Conservation (phyloP, 2,329 filamentous ascomycete genomes). For the Colletotrichum kahawae region DNA sequence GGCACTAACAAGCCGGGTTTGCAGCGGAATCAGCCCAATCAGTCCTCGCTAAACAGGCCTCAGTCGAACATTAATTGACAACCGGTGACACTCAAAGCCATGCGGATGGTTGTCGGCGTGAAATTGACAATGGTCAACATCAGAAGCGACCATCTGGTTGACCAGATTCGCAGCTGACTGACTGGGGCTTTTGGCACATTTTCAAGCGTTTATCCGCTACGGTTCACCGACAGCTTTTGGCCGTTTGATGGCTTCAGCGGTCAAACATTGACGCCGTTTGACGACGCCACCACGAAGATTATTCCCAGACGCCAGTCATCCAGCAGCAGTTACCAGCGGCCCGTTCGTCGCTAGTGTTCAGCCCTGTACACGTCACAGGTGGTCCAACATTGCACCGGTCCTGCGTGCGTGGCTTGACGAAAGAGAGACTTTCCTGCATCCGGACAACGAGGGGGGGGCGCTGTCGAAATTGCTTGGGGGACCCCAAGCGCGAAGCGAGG, state of each 20-base stretch:
- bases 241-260: neutral
- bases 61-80: too few species aligned
- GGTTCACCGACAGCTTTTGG: neutral
- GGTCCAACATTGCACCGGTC: neutral
- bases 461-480: neutral
- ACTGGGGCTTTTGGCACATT: accelerated
- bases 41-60: too few species aligned
- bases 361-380: neutral
- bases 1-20: too few species aligned
- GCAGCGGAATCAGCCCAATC: too few species aligned
- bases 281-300: neutral
- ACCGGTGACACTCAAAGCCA: too few species aligned
- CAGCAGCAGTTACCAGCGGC: neutral
- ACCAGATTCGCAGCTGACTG: neutral
- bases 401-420: neutral
- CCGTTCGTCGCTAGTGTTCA: neutral
- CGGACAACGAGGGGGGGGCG: neutral
- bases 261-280: neutral
- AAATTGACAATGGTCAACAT: too few species aligned
- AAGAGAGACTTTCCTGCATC: neutral
- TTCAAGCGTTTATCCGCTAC: neutral
- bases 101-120: too few species aligned
- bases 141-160: neutral
- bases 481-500: neutral
- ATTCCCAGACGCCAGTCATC: neutral